These are phyloP conservation scores for Agaricales sp. DNA, from an alignment of 1,284 basidiomycete species.

Conservation along the genomic window DNA sequence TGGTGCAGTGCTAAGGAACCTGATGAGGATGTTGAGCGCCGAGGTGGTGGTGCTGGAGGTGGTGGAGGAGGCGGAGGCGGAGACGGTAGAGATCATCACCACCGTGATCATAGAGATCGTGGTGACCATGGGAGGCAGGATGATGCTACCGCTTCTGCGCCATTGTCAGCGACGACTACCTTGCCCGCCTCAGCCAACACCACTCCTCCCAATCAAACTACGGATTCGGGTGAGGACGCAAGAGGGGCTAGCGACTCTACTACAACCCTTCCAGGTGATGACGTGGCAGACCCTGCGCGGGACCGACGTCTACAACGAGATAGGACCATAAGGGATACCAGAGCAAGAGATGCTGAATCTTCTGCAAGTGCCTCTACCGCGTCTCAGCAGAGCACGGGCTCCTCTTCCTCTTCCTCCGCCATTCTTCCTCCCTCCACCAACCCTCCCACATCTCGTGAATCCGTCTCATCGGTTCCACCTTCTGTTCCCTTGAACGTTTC, in stretches of 20 bases:
- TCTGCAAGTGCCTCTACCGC: background rate
- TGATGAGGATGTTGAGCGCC: conserved; percentile 37
- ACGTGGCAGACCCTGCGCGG: background rate
- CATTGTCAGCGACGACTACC: background rate
- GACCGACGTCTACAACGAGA: background rate
- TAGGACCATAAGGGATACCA: background rate
- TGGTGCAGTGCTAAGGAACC: conserved; percentile 74
- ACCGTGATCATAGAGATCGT: background rate
- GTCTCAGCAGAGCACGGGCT: background rate
- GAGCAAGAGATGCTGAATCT: background rate
- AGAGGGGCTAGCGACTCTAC: too few species aligned
- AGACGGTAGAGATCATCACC: background rate
- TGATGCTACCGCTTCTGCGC: background rate
- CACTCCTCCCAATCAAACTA: too few species aligned
- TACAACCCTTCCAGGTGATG: too few species aligned
- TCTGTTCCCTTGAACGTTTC: background rate
- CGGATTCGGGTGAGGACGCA: too few species aligned
- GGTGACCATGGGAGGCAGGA: background rate
- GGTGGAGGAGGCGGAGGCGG: background rate
- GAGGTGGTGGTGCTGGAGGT: background rate
- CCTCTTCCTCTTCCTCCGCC: background rate
- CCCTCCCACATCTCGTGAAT: background rate
- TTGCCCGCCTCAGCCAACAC: background rate
- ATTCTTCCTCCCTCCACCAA: background rate
- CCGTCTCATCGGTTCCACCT: background rate